phyloP scores from a whole-genome alignment of 306 rosid genomes.

The Glycine tomentella region DNA sequence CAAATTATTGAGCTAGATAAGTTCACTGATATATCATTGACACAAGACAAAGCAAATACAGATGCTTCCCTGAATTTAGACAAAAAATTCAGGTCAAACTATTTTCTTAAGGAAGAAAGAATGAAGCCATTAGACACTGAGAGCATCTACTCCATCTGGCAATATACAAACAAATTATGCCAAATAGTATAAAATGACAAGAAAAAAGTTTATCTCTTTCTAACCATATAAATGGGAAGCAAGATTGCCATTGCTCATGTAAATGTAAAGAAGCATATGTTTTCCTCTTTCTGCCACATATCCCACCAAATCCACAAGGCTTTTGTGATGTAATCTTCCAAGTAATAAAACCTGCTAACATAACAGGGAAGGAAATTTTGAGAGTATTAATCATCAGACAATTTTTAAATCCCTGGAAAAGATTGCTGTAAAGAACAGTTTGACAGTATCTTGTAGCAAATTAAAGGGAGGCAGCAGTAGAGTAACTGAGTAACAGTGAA shows the following conservation, averaged over 20 bases:
- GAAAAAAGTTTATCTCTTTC: slow-evolving; percentile 55
- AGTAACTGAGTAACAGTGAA: background rate
- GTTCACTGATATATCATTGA: slow-evolving; percentile 9
- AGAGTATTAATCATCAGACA: background rate
- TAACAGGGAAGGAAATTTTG: background rate
- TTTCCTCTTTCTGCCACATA: slow-evolving; percentile 85
- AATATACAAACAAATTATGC: background rate
- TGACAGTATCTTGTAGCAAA: slow-evolving; percentile 1
- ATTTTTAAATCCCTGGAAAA: slow-evolving; percentile 31
- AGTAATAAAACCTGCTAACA: slow-evolving; percentile 79
- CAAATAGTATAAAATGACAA: slow-evolving; percentile 16
- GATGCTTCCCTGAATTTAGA: background rate
- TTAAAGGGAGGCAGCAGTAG: slow-evolving; percentile 26
- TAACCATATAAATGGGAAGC: slow-evolving; percentile 85
- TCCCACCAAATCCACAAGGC: slow-evolving; percentile 86
- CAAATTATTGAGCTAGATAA: slow-evolving; percentile 1
- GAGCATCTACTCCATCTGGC: background rate
- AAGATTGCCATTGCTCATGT: slow-evolving; percentile 89
- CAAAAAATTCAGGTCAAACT: slow-evolving; percentile 27
- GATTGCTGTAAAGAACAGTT: slow-evolving; percentile 6
- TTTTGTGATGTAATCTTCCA: slow-evolving; percentile 91
- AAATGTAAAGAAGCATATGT: slow-evolving; percentile 84
- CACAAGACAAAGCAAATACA: slow-evolving; percentile 27
- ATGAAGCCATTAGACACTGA: slow-evolving; percentile 8
- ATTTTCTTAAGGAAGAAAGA: slow-evolving; percentile 7